Percentiles rank a stretch among this genome's conserved stretches.
Evolutionary conservation across 441 rosid genomes (phyloP).

Genomic region (Monsonia emarginata): DNA sequence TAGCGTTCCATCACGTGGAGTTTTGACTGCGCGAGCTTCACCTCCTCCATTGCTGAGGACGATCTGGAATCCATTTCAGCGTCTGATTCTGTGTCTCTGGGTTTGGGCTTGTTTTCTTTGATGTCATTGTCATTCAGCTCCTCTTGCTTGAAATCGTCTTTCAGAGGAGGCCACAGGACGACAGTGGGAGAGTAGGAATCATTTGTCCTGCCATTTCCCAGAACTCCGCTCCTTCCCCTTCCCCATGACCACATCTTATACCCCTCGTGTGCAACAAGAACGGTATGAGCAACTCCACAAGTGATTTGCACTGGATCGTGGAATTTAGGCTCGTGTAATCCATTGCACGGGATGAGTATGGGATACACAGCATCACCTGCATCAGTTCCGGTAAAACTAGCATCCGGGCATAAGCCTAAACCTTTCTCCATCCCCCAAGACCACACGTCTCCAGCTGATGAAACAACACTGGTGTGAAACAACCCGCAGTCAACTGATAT

Average conservation of each 20-base stretch:
- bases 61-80: too few relatives aligned
- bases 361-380: constrained; percentile 70
- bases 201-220: constrained; percentile 47
- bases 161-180: constrained; percentile 54
- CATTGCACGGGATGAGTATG: constrained; percentile 25
- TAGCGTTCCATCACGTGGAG: constrained; percentile 57
- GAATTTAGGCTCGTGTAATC: constrained; percentile 32
- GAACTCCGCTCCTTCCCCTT: constrained; percentile 77
- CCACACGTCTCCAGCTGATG: constrained; percentile 78
- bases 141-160: constrained; percentile 31
- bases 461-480: constrained; percentile 77
- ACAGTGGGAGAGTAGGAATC: constrained; percentile 41
- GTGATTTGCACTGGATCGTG: constrained; percentile 50
- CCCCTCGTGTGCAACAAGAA: constrained; percentile 58
- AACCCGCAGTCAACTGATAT: constrained; percentile 76
- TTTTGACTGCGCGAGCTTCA: constrained; percentile 48
- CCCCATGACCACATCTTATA: constrained; percentile 89
- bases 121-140: constrained; percentile 11
- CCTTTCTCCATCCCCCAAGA: constrained; percentile 95
- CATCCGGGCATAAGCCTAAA: constrained; percentile 75
- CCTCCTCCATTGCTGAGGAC: constrained; percentile 48
- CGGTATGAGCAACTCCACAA: constrained; percentile 89
- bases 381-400: constrained; percentile 45
- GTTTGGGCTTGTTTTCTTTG: constrained; percentile 20
- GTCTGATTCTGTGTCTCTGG: constrained; percentile 28